Percentiles rank a stretch among this genome's conserved stretches.
phyloP scores from a whole-genome alignment of 495 filamentous ascomycete genomes.

The Chaetomidium leptoderma region DNA sequence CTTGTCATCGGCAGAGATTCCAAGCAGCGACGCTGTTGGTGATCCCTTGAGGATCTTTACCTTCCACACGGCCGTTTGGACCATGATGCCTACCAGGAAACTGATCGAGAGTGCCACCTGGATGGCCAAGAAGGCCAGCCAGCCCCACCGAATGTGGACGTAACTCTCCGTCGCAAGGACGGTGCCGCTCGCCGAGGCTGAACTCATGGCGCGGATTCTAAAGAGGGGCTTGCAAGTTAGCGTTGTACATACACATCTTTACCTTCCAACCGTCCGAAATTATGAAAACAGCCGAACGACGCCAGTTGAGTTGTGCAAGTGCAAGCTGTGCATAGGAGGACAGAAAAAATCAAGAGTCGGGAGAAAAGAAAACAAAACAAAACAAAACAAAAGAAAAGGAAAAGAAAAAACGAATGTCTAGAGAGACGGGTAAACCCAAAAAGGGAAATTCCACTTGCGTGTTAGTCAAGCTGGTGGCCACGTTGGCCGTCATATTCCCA shows the following conservation, averaged over 20 bases:
- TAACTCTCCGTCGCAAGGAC: constrained; percentile 19
- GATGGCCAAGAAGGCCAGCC: constrained; percentile 24
- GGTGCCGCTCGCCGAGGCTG: constrained; percentile 12
- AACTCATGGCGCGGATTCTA: constrained; percentile 23
- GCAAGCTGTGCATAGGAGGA: not conserved
- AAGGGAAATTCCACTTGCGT: constrained; percentile 19
- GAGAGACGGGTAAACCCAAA: not conserved
- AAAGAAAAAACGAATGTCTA: not conserved
- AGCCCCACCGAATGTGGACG: constrained; percentile 25
- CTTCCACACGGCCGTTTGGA: constrained; percentile 31
- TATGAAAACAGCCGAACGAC: no score
- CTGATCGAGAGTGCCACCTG: constrained; percentile 17
- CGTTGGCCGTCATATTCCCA: constrained; percentile 22
- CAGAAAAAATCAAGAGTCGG: not conserved
- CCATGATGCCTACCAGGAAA: constrained; percentile 26
- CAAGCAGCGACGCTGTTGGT: constrained; percentile 20
- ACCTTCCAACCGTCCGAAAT: not conserved
- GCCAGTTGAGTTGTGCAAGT: no score
- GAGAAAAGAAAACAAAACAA: not conserved
- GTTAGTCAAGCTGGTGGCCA: constrained; percentile 29
- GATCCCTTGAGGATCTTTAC: constrained; percentile 28
- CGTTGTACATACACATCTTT: not conserved
- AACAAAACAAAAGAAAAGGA: not conserved
- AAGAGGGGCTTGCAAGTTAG: not conserved
- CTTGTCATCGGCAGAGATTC: constrained; percentile 24